Conservation (phyloP, 2,329 filamentous ascomycete genomes). For the Parastagonospora nodorum region DNA sequence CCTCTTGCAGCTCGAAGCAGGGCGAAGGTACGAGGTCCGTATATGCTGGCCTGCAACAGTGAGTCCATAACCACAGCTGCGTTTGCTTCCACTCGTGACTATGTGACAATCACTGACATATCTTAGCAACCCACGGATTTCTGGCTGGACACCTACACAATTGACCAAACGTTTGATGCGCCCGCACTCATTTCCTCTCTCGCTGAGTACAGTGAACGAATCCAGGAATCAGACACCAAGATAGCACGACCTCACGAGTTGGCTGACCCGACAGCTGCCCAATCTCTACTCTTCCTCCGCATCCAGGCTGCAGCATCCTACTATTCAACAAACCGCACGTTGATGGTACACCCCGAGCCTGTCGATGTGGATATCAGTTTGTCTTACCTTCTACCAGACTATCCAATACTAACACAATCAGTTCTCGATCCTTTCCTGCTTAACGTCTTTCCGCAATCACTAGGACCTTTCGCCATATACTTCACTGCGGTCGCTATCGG, state of each 20-base stretch:
- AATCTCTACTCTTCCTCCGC: constrained; percentile 72
- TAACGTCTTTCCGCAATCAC: constrained; percentile 78
- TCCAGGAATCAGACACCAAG: constrained; percentile 38
- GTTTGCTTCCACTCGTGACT: constrained; percentile 5
- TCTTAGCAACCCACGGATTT: constrained; percentile 84
- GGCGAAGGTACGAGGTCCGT: constrained; percentile 85
- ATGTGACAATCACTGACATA: constrained; percentile 19
- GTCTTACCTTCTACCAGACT: constrained; percentile 8
- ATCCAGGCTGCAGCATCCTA: constrained; percentile 82
- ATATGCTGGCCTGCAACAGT: constrained; percentile 94
- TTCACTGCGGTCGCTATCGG: constrained; percentile 64
- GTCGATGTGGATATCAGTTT: constrained; percentile 74
- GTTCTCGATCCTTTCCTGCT: constrained; percentile 85
- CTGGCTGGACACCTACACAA: constrained; percentile 66
- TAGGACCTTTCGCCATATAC: constrained; percentile 74
- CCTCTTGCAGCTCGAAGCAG: constrained; percentile 72
- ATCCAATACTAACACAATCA: constrained; percentile 20
- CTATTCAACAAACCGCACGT: constrained; percentile 71
- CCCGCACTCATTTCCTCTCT: constrained; percentile 69
- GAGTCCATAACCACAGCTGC: constrained; percentile 48
- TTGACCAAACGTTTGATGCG: constrained; percentile 65
- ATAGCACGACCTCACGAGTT: not conserved
- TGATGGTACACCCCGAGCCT: constrained; percentile 76
- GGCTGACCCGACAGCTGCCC: constrained; percentile 13
- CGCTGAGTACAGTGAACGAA: constrained; percentile 62